A percentile compares a stretch with the other conserved stretches of the same genome.
These are phyloP conservation scores for Nakaseomyces nivariensis DNA, from an alignment of 1,139 yeast genomes.

Conservation along the genomic window DNA sequence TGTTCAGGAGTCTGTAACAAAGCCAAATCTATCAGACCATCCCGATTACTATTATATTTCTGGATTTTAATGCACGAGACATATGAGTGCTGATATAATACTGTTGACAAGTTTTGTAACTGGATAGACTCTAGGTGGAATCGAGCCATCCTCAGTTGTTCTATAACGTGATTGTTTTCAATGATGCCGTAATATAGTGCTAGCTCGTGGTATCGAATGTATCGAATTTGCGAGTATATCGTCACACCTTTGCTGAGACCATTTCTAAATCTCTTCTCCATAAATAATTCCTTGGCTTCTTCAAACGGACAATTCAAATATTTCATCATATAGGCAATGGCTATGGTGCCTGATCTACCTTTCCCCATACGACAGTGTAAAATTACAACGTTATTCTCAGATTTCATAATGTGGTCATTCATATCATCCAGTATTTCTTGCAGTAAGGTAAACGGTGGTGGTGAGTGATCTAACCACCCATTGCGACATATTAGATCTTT, in stretches of 20 bases:
- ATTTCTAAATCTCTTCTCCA: conserved; percentile 47
- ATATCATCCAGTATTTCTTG: conserved; percentile 39
- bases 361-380: conserved; percentile 89
- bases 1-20: conserved; percentile 8
- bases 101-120: conserved; percentile 14
- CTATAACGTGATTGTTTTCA: conserved; percentile 4
- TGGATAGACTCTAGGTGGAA: conserved; percentile 14
- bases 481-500: conserved; percentile 7
- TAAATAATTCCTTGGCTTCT: conserved; percentile 45
- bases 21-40: conserved; percentile 12
- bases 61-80: conserved; percentile 18
- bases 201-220: conserved; percentile 48
- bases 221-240: conserved; percentile 59
- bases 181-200: conserved; percentile 20
- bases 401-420: conserved; percentile 32
- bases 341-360: conserved; percentile 77
- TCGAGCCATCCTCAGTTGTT: conserved; percentile 8
- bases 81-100: conserved; percentile 11
- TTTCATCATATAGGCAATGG: conserved; percentile 61
- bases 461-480: conserved; percentile 63
- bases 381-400: conserved; percentile 44
- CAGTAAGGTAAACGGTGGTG: conserved; percentile 54
- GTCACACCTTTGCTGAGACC: conserved; percentile 61
- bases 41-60: conserved; percentile 15
- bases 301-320: conserved; percentile 31